Percentiles rank a stretch among this genome's conserved stretches.
Evolutionary conservation across 164 flowering plant species (phyloP).

Genomic region (Vitis riparia): DNA sequence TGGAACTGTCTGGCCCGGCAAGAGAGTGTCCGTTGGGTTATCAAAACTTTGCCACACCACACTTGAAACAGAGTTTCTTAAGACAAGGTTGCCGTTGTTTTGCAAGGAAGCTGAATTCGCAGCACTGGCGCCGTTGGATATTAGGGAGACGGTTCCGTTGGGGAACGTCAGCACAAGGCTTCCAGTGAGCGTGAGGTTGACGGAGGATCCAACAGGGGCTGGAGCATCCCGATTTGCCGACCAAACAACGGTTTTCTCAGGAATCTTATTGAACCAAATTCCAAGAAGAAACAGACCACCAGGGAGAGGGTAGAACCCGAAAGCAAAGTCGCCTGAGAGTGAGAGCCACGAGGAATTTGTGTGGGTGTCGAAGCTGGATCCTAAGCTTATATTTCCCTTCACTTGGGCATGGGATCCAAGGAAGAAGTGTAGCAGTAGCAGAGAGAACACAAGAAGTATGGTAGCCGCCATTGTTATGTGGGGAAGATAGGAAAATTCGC

Average conservation of each 20-base stretch:
- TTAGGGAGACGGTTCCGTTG: slow-evolving; percentile 4
- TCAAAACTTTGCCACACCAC: slow-evolving; percentile 22
- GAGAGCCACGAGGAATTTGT: slow-evolving; percentile 28
- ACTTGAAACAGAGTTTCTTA: neutral
- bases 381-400: neutral
- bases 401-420: no score
- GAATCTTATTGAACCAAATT: slow-evolving; percentile 34
- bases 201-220: slow-evolving; percentile 14
- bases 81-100: slow-evolving; percentile 19
- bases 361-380: slow-evolving; percentile 13
- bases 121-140: neutral
- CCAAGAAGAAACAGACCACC: slow-evolving; percentile 22
- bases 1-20: slow-evolving; percentile 12
- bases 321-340: slow-evolving; percentile 29
- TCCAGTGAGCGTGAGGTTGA: slow-evolving; percentile 11
- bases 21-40: slow-evolving; percentile 20
- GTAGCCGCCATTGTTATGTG: no score
- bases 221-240: slow-evolving; percentile 31
- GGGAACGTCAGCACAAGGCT: slow-evolving; percentile 14
- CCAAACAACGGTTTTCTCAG: slow-evolving; percentile 30
- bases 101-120: slow-evolving; percentile 12
- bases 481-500: no score
- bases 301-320: slow-evolving; percentile 28
- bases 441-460: no score
- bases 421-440: no score